Evolutionary conservation across 2,329 filamentous ascomycete species (phyloP).

Genomic region (Venturia effusa): DNA sequence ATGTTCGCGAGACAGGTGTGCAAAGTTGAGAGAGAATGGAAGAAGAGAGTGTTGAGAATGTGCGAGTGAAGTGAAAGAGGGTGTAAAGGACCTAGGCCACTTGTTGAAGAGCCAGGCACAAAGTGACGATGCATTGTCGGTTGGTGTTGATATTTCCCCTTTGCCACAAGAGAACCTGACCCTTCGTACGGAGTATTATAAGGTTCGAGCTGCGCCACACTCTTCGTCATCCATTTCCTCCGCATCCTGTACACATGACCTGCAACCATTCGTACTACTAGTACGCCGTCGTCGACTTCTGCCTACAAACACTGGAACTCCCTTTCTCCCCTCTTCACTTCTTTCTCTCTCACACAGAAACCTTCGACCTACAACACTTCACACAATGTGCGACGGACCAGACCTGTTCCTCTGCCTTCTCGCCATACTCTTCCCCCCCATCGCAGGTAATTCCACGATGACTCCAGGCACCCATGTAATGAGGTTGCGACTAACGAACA

Average conservation of each 20-base stretch:
- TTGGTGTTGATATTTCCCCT: background rate
- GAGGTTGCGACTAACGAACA: background rate
- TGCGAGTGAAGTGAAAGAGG: no score
- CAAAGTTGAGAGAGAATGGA: no score
- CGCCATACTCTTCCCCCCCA: slow-evolving; percentile 50
- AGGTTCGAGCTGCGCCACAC: no score
- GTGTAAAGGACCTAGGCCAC: no score
- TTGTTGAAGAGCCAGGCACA: no score
- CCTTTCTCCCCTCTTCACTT: background rate
- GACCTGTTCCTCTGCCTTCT: slow-evolving; percentile 51
- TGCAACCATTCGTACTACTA: no score
- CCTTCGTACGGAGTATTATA: no score
- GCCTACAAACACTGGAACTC: background rate
- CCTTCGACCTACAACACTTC: background rate
- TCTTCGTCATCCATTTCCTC: background rate
- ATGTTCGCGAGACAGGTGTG: no score
- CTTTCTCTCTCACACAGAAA: background rate
- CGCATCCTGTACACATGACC: no score
- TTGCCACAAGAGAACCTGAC: no score
- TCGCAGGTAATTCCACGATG: slow-evolving; percentile 42
- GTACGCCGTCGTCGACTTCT: background rate
- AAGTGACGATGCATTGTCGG: background rate
- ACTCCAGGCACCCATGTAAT: slow-evolving; percentile 11
- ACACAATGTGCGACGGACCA: slow-evolving; percentile 43
- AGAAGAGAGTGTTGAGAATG: no score